These are phyloP conservation scores for Mycena olivaceomarginata DNA, from an alignment of 768 basidiomycete genomes.

Conservation along the genomic window DNA sequence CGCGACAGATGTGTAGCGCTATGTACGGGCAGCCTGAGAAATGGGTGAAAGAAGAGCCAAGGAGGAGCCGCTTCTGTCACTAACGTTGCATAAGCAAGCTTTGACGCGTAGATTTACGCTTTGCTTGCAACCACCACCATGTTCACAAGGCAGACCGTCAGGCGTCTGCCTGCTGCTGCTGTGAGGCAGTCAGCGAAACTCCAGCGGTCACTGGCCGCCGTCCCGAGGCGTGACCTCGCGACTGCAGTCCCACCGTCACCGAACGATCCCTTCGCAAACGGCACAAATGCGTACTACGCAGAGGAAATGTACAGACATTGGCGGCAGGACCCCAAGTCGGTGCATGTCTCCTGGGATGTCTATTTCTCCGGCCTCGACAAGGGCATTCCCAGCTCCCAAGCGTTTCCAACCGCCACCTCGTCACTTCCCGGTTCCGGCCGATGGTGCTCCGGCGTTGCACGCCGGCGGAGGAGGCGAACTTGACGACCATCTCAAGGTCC, in stretches of 20 bases:
- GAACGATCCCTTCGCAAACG: conserved; percentile 93
- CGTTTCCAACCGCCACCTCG: conserved; percentile 93
- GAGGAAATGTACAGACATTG: conserved; percentile 98
- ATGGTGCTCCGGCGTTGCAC: conserved; percentile 87
- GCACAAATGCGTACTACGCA: conserved; percentile 96
- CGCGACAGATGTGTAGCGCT: too few species aligned
- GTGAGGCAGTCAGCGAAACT: conserved; percentile 40
- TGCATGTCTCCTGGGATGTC: conserved; percentile 95
- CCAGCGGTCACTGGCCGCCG: conserved; percentile 41
- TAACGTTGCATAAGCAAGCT: neutral
- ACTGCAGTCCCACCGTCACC: conserved; percentile 76
- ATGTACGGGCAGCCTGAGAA: too few species aligned
- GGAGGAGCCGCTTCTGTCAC: neutral
- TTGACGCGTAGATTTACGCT: conserved; percentile 14
- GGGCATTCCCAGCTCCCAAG: conserved; percentile 85
- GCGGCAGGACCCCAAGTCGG: conserved; percentile 92
- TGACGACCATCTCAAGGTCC: conserved; percentile 96
- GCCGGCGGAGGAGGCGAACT: conserved; percentile 84
- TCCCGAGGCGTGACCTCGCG: conserved; percentile 62
- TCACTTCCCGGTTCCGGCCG: conserved; percentile 81
- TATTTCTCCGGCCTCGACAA: conserved; percentile 97
- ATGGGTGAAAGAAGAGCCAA: neutral
- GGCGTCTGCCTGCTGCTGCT: conserved; percentile 54
- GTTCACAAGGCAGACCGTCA: conserved; percentile 58
- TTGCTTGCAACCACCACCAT: conserved; percentile 46